Evolutionary conservation across 768 basidiomycete genomes (phyloP).

Genomic region (Ramaria sp.): DNA sequence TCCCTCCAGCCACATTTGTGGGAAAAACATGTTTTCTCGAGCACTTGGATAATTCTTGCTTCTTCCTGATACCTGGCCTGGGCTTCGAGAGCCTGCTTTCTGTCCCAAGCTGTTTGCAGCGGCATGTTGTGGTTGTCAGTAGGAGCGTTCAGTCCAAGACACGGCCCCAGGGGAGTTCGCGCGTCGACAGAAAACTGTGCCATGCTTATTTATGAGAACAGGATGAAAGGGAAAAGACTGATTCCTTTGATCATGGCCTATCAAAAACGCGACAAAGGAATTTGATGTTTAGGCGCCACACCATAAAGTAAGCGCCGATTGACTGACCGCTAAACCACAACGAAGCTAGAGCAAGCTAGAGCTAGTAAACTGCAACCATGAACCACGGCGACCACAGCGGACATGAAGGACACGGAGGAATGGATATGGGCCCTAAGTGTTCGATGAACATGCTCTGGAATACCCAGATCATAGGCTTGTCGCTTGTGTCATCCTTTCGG

Average conservation of each 20-base stretch:
- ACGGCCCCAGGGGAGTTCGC: constrained; percentile 1
- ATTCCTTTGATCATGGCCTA: neutral
- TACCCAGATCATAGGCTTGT: constrained; percentile 43
- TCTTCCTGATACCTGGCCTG: neutral
- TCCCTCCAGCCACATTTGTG: neutral
- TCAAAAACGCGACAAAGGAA: neutral
- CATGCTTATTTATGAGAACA: neutral
- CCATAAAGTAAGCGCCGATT: neutral
- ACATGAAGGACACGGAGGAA: constrained; percentile 12
- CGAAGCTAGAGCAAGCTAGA: no score
- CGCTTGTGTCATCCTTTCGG: neutral
- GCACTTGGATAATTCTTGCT: neutral
- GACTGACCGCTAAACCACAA: neutral
- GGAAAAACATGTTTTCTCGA: neutral
- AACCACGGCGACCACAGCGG: neutral
- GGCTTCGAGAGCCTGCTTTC: neutral
- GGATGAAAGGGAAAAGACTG: neutral
- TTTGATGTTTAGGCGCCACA: no score
- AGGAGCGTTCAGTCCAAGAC: neutral
- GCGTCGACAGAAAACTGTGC: neutral
- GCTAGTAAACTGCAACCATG: neutral
- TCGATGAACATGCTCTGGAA: constrained; percentile 85
- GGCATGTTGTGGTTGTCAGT: neutral
- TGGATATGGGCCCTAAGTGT: constrained; percentile 42
- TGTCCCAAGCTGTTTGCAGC: neutral